Conservation (phyloP, 306 rosid species). For the Cucumis cinereus region DNA sequence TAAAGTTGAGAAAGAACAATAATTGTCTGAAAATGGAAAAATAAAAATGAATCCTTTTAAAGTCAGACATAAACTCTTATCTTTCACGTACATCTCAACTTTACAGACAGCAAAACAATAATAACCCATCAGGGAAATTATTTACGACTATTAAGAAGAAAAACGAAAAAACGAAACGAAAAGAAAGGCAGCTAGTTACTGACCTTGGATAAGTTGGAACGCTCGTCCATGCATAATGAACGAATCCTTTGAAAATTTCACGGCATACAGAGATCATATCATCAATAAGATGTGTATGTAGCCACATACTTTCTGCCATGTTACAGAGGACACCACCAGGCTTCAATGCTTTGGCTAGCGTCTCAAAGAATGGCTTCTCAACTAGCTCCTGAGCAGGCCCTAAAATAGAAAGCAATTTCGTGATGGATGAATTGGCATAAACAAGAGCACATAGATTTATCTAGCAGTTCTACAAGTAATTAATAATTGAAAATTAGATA, state of each 20-base stretch:
- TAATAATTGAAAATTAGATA: neutral
- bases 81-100: neutral
- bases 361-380: conserved; percentile 90
- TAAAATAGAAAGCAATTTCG: conserved; percentile 13
- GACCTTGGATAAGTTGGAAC: conserved; percentile 85
- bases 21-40: neutral
- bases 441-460: no score
- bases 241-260: conserved; percentile 75
- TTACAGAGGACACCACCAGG: conserved; percentile 96
- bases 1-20: neutral
- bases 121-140: neutral
- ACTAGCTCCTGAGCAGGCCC: conserved; percentile 99
- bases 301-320: conserved; percentile 99
- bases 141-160: neutral
- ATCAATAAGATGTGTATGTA: conserved; percentile 88
- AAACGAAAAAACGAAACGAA: neutral
- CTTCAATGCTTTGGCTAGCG: conserved; percentile 69
- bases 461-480: no score
- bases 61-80: neutral
- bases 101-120: neutral
- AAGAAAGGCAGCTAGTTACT: neutral
- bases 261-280: conserved; percentile 68
- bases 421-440: neutral
- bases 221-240: conserved; percentile 82
- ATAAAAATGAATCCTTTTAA: neutral